Base-by-base conservation (phyloP, 139 green algal genomes). In the Chlorella sp. region DNA sequence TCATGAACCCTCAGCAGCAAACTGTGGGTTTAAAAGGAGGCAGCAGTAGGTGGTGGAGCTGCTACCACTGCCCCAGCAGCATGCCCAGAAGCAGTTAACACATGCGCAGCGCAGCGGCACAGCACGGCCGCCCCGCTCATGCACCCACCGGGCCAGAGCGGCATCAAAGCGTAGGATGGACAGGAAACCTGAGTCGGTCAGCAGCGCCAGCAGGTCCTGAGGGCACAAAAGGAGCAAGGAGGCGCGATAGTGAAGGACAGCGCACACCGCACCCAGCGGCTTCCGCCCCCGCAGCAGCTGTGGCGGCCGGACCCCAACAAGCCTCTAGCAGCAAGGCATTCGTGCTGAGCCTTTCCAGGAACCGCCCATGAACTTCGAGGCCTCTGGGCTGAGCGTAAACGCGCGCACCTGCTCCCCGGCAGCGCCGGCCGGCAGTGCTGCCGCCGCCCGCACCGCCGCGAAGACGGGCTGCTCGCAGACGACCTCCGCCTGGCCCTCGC, bases 151-250 rank as follows among this genome's bases (percentile, higher is more conserved):
- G 7, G 5, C 24, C 3, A 32, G 28, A 17, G 28, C 22, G 60
- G 56, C 41, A n/a, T 83, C 60, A 40, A 41, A 83, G 56, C 77
- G 56, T 41, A 83, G 40, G 30, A 83, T 83, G 28, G 77, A 73
- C 26, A 83, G 58, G 77, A 44, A n/a, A 0, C 77, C 77, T 22
- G 77, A 83, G 40, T 83, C 41, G 19, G 58, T 83, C 22, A 83
- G 77, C 58, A 83, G 58, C 13, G 77, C 77, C 77, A 83, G 40
- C 8, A 64, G 73, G 58, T 83, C 77, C 77, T 83, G 77, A 43
- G 24, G 48, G 0, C 1, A n/a, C n/a, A n/a, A 48, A 14, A 5
- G 68, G 24, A 24, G 36, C 68, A 32, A 44, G 30, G 34, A 5
- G 64, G 17, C 3, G 68, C 43, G 22, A 60, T 41, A 7, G 40